Conservation (phyloP, 2,329 filamentous ascomycete species). For the Pseudogymnoascus sp. region DNA sequence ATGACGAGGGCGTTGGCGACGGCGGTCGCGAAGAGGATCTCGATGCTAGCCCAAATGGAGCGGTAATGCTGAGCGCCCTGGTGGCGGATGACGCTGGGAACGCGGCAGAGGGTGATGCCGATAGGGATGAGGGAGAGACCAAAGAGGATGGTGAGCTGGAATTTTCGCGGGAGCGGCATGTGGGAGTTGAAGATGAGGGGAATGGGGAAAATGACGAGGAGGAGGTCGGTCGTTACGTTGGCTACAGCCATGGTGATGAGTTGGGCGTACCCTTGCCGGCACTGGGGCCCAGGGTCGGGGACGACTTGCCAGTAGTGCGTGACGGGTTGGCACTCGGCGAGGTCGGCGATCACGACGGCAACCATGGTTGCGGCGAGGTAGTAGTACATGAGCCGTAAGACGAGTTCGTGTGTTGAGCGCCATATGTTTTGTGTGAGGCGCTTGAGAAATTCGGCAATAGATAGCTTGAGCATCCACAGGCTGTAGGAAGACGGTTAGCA, state of each 20-base stretch:
- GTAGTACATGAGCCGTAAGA: slow-evolving; percentile 62
- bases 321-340: slow-evolving; percentile 76
- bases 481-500: slow-evolving; percentile 36
- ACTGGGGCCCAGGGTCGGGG: slow-evolving; percentile 79
- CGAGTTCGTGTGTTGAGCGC: slow-evolving; percentile 64
- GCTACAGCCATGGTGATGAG: slow-evolving; percentile 82
- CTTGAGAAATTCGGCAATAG: slow-evolving; percentile 84
- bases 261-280: slow-evolving; percentile 79
- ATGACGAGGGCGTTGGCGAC: slow-evolving; percentile 85
- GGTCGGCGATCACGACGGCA: slow-evolving; percentile 69
- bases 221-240: slow-evolving; percentile 80
- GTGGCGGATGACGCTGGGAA: slow-evolving; percentile 65
- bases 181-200: slow-evolving; percentile 74
- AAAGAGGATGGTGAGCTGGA: slow-evolving; percentile 73
- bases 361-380: slow-evolving; percentile 72
- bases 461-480: slow-evolving; percentile 85
- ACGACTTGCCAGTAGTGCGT: slow-evolving; percentile 67
- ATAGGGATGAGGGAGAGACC: slow-evolving; percentile 75
- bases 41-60: slow-evolving; percentile 79
- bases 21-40: slow-evolving; percentile 78
- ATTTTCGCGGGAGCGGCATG: slow-evolving; percentile 68
- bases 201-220: slow-evolving; percentile 81
- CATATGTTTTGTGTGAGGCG: slow-evolving; percentile 76
- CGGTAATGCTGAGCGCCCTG: slow-evolving; percentile 75
- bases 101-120: slow-evolving; percentile 67